Percentiles rank a stretch among this genome's conserved stretches.
Evolutionary conservation across 192 early-diverging fungal genomes (phyloP).

Genomic region (Globomyces pollinis-pini): DNA sequence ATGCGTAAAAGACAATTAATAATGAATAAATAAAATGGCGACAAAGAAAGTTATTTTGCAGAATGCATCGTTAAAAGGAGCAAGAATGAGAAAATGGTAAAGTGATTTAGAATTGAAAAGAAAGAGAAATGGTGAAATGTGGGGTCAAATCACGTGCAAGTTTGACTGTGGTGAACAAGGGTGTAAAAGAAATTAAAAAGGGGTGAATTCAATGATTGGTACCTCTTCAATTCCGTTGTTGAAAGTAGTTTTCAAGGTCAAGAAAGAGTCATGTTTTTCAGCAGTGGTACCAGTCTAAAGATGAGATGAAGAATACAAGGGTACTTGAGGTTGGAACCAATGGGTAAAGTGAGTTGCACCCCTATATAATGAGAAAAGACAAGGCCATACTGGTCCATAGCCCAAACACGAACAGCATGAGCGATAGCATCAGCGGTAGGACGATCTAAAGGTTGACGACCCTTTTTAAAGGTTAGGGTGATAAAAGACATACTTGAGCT

Average conservation of each 20-base stretch:
- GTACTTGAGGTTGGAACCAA: slow-evolving; percentile 99
- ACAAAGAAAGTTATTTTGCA: too few species aligned
- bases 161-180: not conserved
- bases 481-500: slow-evolving; percentile 55
- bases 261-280: slow-evolving; percentile 99
- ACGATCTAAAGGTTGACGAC: slow-evolving; percentile 80
- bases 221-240: slow-evolving; percentile 81
- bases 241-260: slow-evolving; percentile 77
- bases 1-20: too few species aligned
- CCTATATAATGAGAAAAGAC: too few species aligned
- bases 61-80: too few species aligned
- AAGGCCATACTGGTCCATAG: slow-evolving; percentile 92
- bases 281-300: slow-evolving; percentile 97
- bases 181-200: not conserved
- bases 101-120: not conserved
- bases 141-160: too few species aligned
- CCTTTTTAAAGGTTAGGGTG: slow-evolving; percentile 45
- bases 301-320: too few species aligned
- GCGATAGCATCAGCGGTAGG: slow-evolving; percentile 96
- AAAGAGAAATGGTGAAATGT: too few species aligned
- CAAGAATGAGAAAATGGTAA: not conserved
- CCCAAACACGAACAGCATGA: slow-evolving; percentile 98
- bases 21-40: too few species aligned
- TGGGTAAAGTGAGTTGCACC: slow-evolving; percentile 98
- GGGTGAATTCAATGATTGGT: not conserved